Conservation (phyloP, 2,329 filamentous ascomycete genomes). For the Talaromyces marneffei region DNA sequence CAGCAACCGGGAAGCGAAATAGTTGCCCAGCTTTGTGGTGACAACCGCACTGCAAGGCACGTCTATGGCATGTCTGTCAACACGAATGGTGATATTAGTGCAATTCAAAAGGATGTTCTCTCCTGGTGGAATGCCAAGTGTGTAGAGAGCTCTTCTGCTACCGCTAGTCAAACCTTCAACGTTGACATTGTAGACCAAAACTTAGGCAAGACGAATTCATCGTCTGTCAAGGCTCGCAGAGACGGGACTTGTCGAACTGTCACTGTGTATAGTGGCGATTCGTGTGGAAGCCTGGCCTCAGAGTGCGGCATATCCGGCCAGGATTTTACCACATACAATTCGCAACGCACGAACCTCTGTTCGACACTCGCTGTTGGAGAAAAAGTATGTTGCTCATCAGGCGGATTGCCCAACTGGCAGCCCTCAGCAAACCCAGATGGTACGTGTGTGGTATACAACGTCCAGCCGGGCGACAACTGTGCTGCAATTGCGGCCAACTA, state of each 20-base stretch:
- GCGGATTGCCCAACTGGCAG: constrained; percentile 29
- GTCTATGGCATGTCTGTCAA: background rate
- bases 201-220: background rate
- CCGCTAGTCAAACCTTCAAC: background rate
- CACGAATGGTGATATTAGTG: background rate
- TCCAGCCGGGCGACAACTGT: constrained; percentile 31
- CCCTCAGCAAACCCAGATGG: constrained; percentile 33
- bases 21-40: background rate
- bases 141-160: background rate
- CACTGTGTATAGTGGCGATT: background rate
- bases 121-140: background rate
- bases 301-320: background rate
- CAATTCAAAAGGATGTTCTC: background rate
- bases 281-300: constrained; percentile 20
- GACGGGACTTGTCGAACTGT: background rate
- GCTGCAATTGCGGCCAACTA: constrained; percentile 23
- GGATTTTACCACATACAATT: background rate
- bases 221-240: background rate
- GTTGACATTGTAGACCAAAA: background rate
- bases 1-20: background rate
- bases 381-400: constrained; percentile 32
- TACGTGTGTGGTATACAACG: constrained; percentile 29
- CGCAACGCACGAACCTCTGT: background rate
- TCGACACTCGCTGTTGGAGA: constrained; percentile 28
- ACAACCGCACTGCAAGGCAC: background rate